These are phyloP conservation scores for Neurospora intermedia DNA, from an alignment of 495 filamentous ascomycete genomes.

Conservation along the genomic window DNA sequence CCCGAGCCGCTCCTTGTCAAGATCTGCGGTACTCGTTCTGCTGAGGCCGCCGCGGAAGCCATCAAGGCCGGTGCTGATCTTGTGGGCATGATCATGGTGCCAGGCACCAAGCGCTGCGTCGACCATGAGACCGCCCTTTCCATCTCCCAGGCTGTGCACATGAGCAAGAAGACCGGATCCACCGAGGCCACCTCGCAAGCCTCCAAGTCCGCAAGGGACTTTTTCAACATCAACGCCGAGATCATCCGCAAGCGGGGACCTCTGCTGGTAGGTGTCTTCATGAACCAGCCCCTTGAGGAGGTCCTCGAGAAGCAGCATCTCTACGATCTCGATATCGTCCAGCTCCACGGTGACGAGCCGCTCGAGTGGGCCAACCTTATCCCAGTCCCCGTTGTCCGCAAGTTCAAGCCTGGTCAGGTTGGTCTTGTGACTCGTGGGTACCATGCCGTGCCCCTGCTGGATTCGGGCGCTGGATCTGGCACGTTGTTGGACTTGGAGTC, in stretches of 20 bases:
- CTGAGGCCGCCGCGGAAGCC: conserved; percentile 69
- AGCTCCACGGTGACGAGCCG: conserved; percentile 86
- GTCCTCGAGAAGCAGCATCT: conserved; percentile 63
- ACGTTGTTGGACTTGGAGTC: conserved; percentile 55
- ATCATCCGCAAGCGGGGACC: conserved; percentile 41
- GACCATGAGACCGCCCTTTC: conserved; percentile 62
- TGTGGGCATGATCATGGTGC: conserved; percentile 84
- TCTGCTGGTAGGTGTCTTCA: conserved; percentile 87
- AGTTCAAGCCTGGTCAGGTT: conserved; percentile 61
- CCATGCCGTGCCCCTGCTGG: conserved; percentile 72
- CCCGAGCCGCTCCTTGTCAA: conserved; percentile 59
- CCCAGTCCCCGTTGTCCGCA: conserved; percentile 80
- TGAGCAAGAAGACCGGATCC: conserved; percentile 11
- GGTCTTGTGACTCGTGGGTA: conserved; percentile 66
- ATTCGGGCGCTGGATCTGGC: conserved; percentile 77
- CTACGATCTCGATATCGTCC: conserved; percentile 78
- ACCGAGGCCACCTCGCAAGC: conserved; percentile 1
- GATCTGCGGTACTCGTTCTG: conserved; percentile 86
- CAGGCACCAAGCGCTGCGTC: conserved; percentile 68
- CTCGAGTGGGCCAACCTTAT: conserved; percentile 82
- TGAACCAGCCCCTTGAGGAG: conserved; percentile 75
- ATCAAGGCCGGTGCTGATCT: conserved; percentile 85
- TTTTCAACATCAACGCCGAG: conserved; percentile 30
- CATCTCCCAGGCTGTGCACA: conserved; percentile 70
- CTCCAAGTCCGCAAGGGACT: conserved; percentile 28